phyloP scores from a whole-genome alignment of 1,284 basidiomycete genomes.

The Cryptococcus hybrid region DNA sequence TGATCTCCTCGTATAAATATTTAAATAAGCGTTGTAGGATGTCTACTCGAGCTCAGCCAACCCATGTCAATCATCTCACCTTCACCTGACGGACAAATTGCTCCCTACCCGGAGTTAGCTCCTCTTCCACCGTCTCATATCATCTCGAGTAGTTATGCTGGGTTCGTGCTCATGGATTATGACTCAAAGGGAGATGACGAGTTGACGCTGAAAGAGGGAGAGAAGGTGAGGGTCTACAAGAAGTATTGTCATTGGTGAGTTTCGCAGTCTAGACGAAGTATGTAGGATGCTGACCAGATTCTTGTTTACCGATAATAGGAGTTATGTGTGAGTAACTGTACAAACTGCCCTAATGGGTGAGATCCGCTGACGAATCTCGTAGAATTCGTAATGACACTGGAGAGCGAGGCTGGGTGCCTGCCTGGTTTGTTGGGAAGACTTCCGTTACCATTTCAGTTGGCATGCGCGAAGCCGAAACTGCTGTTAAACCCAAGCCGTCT shows the following conservation, averaged over 20 bases:
- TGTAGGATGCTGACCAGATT: neutral
- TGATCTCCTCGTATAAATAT: neutral
- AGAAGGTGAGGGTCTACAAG: slow-evolving; percentile 88
- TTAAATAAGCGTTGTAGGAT: slow-evolving; percentile 56
- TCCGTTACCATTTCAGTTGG: neutral
- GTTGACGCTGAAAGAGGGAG: slow-evolving; percentile 79
- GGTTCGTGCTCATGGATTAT: slow-evolving; percentile 93
- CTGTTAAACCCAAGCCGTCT: slow-evolving; percentile 29
- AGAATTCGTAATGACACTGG: slow-evolving; percentile 82
- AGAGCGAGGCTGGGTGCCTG: slow-evolving; percentile 85
- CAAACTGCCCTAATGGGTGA: neutral
- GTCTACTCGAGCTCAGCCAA: slow-evolving; percentile 85
- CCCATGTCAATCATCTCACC: slow-evolving; percentile 57
- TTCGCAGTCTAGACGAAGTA: slow-evolving; percentile 33
- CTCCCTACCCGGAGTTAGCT: slow-evolving; percentile 40
- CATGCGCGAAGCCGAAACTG: slow-evolving; percentile 53
- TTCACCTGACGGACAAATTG: slow-evolving; percentile 16
- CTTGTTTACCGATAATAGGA: slow-evolving; percentile 9
- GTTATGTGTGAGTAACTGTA: slow-evolving; percentile 6
- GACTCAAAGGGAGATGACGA: slow-evolving; percentile 86
- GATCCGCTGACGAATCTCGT: neutral
- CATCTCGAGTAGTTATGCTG: slow-evolving; percentile 90
- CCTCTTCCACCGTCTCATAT: slow-evolving; percentile 85
- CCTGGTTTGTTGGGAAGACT: slow-evolving; percentile 50
- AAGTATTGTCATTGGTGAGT: slow-evolving; percentile 95